Conservation (phyloP, 2,329 filamentous ascomycete genomes). For the Leptographium galeiforme region DNA sequence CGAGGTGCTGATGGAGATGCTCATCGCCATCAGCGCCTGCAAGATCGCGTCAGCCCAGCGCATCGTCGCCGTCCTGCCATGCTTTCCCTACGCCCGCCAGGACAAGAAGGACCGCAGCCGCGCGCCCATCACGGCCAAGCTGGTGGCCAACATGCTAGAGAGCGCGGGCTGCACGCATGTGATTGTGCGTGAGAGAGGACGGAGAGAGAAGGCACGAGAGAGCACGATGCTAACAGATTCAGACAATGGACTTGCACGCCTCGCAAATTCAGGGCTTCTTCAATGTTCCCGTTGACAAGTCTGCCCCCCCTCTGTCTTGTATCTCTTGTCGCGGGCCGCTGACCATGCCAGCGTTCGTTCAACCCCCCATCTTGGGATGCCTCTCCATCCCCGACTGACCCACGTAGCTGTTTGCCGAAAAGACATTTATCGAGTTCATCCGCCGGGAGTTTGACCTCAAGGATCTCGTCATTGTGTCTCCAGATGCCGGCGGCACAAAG, state of each 20-base stretch:
- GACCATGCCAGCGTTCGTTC: not conserved
- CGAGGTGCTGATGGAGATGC: slow-evolving; percentile 89
- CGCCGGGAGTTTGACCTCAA: slow-evolving; percentile 60
- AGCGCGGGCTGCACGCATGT: slow-evolving; percentile 79
- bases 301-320: not conserved
- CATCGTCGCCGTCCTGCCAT: slow-evolving; percentile 89
- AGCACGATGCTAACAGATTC: no score
- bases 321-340: not conserved
- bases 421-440: slow-evolving; percentile 83
- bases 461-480: slow-evolving; percentile 82
- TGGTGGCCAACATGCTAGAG: slow-evolving; percentile 95
- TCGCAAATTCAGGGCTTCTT: slow-evolving; percentile 62
- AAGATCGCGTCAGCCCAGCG: slow-evolving; percentile 61
- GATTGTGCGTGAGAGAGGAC: slow-evolving; percentile 24
- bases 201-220: no score
- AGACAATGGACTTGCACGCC: slow-evolving; percentile 86
- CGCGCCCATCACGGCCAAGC: slow-evolving; percentile 83
- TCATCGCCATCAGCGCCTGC: slow-evolving; percentile 97
- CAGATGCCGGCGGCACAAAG: slow-evolving; percentile 87
- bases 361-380: no score
- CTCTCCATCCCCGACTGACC: not conserved
- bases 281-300: slow-evolving; percentile 47
- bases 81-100: slow-evolving; percentile 93
- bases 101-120: slow-evolving; percentile 92
- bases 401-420: slow-evolving; percentile 80